phyloP scores from a whole-genome alignment of 768 basidiomycete species.

The Fomitopsis serialis region DNA sequence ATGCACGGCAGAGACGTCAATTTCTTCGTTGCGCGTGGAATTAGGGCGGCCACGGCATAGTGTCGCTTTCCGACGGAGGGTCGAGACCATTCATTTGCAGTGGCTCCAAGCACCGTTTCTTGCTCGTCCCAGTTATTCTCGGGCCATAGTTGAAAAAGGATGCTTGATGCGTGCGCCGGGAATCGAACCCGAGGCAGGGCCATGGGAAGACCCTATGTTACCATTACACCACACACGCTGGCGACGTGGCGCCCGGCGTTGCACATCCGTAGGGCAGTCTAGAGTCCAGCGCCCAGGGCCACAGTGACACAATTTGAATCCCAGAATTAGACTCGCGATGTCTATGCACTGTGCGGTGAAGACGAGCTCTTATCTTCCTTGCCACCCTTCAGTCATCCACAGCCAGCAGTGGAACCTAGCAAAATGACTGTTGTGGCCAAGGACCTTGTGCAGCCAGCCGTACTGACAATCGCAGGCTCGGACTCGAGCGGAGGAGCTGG shows the following conservation, averaged over 20 bases:
- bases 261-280: background rate
- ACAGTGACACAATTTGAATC: too few relatives aligned
- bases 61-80: too few relatives aligned
- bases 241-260: background rate
- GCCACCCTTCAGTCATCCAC: too few relatives aligned
- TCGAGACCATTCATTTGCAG: too few relatives aligned
- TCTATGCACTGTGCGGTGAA: too few relatives aligned
- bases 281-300: too few relatives aligned
- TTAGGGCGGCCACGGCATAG: background rate
- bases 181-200: conserved; percentile 59
- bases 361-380: too few relatives aligned
- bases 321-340: too few relatives aligned
- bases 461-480: conserved; percentile 75
- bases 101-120: too few relatives aligned
- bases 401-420: background rate
- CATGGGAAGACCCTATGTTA: conserved; percentile 88
- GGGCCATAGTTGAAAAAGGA: too few relatives aligned
- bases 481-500: conserved; percentile 87
- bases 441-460: conserved; percentile 20
- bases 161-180: conserved; percentile 42
- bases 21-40: conserved; percentile 46
- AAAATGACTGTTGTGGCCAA: background rate
- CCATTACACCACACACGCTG: conserved; percentile 61
- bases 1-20: conserved; percentile 26
- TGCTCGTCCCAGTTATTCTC: too few relatives aligned